Evolutionary conservation across 441 rosid genomes (phyloP).

Genomic region (Erodium chrysanthum): DNA sequence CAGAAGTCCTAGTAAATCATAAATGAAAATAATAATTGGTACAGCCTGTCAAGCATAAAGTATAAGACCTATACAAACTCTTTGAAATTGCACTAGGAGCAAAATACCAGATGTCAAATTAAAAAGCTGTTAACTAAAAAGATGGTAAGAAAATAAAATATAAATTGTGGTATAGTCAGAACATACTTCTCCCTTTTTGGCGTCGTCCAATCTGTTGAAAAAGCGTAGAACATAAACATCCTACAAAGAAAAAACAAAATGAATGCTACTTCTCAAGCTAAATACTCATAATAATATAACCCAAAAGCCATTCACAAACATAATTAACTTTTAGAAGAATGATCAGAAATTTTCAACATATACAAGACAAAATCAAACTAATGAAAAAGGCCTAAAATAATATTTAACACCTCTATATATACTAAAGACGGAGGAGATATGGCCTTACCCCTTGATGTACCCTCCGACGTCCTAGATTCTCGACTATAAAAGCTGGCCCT

Average conservation of each 20-base stretch:
- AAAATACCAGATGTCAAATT: not conserved
- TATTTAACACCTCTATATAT: not conserved
- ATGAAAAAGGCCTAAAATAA: not conserved
- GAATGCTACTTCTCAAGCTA: constrained; percentile 14
- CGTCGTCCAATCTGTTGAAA: constrained; percentile 64
- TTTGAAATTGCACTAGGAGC: not conserved
- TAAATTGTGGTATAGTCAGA: constrained; percentile 15
- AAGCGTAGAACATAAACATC: constrained; percentile 62
- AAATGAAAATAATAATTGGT: not conserved
- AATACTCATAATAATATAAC: not conserved
- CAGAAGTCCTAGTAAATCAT: not conserved
- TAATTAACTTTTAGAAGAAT: not conserved
- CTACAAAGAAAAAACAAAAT: constrained; percentile 32
- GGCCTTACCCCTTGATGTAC: constrained; percentile 51
- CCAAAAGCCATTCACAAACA: not conserved
- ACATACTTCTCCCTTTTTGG: constrained; percentile 84
- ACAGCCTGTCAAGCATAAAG: not conserved
- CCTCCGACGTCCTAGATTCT: constrained; percentile 71
- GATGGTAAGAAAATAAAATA: not conserved
- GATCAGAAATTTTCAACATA: no score
- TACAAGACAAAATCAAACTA: not conserved
- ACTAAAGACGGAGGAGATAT: not conserved
- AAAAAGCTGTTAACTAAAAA: not conserved
- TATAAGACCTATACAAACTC: not conserved
- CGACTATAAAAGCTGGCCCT: constrained; percentile 69